phyloP scores from a whole-genome alignment of 306 rosid species.

The Cucumis sativus region Cucumber_9930_V3 NC_026657.2:36397501-36398000 shows the following conservation, averaged over 20 bases:
- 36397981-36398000: background rate
- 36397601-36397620: background rate
- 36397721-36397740: too few species aligned
- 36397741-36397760: background rate
- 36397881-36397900: background rate
- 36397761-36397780: conserved; percentile 2
- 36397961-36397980: background rate
- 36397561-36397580: too few species aligned
- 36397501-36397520: too few species aligned
- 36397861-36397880: background rate
- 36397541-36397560: too few species aligned
- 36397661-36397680: background rate
- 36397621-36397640: background rate
- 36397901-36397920: background rate
- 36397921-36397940: background rate
- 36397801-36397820: background rate
- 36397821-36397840: background rate
- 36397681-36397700: background rate
- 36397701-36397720: too few species aligned
- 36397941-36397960: background rate
- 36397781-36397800: background rate
- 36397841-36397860: background rate
- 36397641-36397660: background rate
- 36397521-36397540: too few species aligned
- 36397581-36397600: too few species aligned